These are phyloP conservation scores for Umbilicus rupestris DNA, from an alignment of 164 flowering plant species.

Conservation along the genomic window DNA sequence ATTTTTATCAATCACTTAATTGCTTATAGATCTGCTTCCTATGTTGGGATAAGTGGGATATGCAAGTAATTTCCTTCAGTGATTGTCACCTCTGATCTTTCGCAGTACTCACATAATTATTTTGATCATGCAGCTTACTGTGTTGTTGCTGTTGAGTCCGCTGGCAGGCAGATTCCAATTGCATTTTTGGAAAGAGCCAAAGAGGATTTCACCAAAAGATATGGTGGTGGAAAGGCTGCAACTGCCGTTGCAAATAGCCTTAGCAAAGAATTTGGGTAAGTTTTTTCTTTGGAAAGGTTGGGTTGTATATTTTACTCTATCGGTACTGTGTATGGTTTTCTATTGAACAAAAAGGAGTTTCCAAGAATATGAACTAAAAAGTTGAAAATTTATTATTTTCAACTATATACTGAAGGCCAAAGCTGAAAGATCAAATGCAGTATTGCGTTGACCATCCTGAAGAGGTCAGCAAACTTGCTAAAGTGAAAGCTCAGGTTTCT, in stretches of 20 bases:
- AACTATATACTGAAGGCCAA: background rate
- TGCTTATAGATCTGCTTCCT: background rate
- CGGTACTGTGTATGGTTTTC: background rate
- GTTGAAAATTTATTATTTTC: background rate
- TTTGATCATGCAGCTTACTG: slow-evolving; percentile 3
- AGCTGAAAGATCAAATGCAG: slow-evolving; percentile 10
- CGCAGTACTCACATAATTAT: background rate
- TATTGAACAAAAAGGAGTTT: background rate
- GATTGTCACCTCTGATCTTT: background rate
- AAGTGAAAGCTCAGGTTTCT: slow-evolving; percentile 11
- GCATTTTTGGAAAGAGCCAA: slow-evolving; percentile 6
- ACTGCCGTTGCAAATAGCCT: slow-evolving; percentile 8
- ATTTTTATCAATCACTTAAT: background rate
- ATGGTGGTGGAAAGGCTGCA: slow-evolving; percentile 7
- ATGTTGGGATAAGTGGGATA: background rate
- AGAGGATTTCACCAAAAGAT: slow-evolving; percentile 4
- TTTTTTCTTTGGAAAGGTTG: background rate
- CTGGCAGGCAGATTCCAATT: slow-evolving; percentile 3
- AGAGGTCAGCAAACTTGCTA: slow-evolving; percentile 11
- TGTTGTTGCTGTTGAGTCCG: slow-evolving; percentile 7
- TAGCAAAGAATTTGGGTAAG: slow-evolving; percentile 7
- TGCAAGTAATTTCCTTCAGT: background rate
- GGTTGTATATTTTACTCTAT: background rate
- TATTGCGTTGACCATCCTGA: slow-evolving; percentile 11
- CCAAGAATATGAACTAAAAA: background rate